Conservation (phyloP, 2,329 filamentous ascomycete species). For the Beauveria varroae region DNA sequence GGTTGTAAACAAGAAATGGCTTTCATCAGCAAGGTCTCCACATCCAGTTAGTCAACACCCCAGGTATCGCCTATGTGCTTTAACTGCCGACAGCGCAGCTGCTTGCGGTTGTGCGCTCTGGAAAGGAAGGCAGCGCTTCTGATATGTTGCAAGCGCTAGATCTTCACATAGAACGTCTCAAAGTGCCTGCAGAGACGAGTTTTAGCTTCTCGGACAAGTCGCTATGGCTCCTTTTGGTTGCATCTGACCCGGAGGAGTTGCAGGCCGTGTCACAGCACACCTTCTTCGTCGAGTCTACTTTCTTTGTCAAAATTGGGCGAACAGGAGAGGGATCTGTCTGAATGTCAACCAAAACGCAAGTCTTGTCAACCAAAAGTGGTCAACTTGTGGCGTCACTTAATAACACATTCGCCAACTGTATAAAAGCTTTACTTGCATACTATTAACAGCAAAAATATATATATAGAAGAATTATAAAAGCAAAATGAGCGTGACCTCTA, state of each 20-base stretch:
- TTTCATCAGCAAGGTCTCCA: conserved; percentile 28
- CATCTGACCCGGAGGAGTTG: neutral
- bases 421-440: too few relatives aligned
- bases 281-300: too few relatives aligned
- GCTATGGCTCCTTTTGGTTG: conserved; percentile 9
- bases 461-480: too few relatives aligned
- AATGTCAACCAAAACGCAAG: too few relatives aligned
- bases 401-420: too few relatives aligned
- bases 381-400: too few relatives aligned
- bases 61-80: conserved; percentile 14
- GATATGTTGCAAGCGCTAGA: neutral
- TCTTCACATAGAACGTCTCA: neutral
- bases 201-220: conserved; percentile 6
- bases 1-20: conserved; percentile 37
- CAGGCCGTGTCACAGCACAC: neutral
- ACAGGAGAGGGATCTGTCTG: too few relatives aligned
- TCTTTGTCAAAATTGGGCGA: too few relatives aligned
- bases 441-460: too few relatives aligned
- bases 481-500: too few relatives aligned
- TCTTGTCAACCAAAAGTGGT: too few relatives aligned
- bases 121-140: conserved; percentile 7
- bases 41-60: conserved; percentile 27
- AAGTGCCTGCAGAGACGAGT: neutral
- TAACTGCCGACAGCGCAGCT: conserved; percentile 12
- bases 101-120: conserved; percentile 1